Conservation (phyloP, 78 protist genomes). For the Capsaspora owczarzaki region DNA sequence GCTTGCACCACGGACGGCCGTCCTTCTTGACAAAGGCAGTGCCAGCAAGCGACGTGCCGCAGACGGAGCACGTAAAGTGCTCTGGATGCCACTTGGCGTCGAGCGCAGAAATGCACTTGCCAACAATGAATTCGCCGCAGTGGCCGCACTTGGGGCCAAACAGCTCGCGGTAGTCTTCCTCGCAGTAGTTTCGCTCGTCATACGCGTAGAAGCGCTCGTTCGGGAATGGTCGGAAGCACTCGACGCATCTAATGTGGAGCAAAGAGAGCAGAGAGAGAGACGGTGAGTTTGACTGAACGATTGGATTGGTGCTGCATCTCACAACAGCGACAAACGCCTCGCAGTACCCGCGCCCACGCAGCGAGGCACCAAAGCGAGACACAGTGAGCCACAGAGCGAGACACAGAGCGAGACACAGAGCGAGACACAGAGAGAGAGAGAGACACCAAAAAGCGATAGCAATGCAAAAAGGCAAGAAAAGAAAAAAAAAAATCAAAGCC, state of each 20-base stretch:
- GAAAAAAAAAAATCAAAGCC: too few species aligned
- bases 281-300: too few species aligned
- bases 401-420: too few species aligned
- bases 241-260: neutral
- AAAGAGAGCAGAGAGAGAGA: too few species aligned
- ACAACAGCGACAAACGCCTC: too few species aligned
- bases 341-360: too few species aligned
- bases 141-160: neutral
- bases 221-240: neutral
- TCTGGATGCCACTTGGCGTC: slow-evolving; percentile 7
- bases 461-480: too few species aligned
- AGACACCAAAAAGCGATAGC: too few species aligned
- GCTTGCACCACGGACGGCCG: neutral
- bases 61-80: neutral
- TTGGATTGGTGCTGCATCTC: too few species aligned
- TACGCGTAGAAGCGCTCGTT: neutral
- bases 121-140: neutral
- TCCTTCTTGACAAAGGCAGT: neutral
- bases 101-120: neutral
- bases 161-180: neutral
- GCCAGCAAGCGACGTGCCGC: neutral
- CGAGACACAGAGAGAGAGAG: too few species aligned
- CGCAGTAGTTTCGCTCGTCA: neutral
- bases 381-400: too few species aligned
- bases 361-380: too few species aligned